phyloP scores from a whole-genome alignment of 2,329 filamentous ascomycete species.

The Mycogone perniciosa region DNA sequence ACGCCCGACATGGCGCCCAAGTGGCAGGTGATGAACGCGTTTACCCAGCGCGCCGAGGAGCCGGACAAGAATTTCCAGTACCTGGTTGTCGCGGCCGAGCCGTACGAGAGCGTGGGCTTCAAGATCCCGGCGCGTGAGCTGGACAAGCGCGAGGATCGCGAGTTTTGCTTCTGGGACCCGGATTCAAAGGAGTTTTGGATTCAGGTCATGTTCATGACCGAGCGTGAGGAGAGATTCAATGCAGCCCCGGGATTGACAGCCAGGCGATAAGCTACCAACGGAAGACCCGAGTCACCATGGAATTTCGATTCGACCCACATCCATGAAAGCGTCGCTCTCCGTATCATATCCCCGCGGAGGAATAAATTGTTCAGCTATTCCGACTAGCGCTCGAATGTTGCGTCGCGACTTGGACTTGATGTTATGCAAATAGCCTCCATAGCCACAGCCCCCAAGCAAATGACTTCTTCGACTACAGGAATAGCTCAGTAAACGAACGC shows the following conservation, averaged over 20 bases:
- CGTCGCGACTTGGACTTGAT: too few relatives aligned
- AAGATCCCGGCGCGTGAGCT: conserved; percentile 93
- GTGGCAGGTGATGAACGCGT: conserved; percentile 96
- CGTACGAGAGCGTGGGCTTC: conserved; percentile 95
- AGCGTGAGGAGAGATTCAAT: conserved; percentile 84
- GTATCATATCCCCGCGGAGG: too few relatives aligned
- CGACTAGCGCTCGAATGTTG: too few relatives aligned
- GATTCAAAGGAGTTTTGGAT: conserved; percentile 97
- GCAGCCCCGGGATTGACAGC: conserved; percentile 55
- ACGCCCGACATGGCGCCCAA: conserved; percentile 67
- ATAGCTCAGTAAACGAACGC: not conserved
- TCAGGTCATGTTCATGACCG: conserved; percentile 96
- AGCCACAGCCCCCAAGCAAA: too few relatives aligned
- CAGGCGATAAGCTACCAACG: conserved; percentile 28
- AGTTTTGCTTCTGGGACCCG: conserved; percentile 92
- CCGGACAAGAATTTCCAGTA: conserved; percentile 95
- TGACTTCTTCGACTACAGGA: not conserved
- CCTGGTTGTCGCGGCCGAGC: conserved; percentile 87
- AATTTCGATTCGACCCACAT: too few relatives aligned
- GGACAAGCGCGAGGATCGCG: conserved; percentile 78
- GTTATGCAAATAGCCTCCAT: too few relatives aligned
- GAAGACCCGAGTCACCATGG: too few relatives aligned
- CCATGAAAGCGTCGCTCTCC: too few relatives aligned
- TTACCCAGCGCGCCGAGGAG: conserved; percentile 91
- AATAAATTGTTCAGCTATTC: too few relatives aligned